phyloP scores from a whole-genome alignment of 148 eudicot genomes.

The Rhododendron simsii region DNA sequence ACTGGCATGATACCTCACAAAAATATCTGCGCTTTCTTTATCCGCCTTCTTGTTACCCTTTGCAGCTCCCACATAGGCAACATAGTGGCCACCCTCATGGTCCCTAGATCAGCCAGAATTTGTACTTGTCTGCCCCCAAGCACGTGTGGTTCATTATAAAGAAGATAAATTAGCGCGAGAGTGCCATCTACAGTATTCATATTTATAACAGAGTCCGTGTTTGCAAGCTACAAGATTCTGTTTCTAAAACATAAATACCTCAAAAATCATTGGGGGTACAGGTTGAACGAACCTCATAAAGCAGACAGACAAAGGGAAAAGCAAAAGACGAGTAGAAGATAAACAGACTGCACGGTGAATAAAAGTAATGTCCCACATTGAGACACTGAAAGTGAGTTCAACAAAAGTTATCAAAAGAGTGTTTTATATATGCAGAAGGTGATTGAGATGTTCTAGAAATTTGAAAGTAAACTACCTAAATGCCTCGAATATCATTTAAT shows the following conservation, averaged over 20 bases:
- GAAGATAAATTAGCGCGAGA: background rate
- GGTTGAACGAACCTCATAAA: background rate
- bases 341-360: background rate
- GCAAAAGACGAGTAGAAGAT: background rate
- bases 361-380: background rate
- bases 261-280: background rate
- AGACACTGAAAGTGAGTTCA: background rate
- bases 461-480: too few species aligned
- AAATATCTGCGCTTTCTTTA: slow-evolving; percentile 30
- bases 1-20: slow-evolving; percentile 69
- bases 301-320: background rate
- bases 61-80: slow-evolving; percentile 71
- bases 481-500: background rate
- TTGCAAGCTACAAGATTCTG: too few species aligned
- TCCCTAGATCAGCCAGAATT: slow-evolving; percentile 54
- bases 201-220: too few species aligned
- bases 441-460: background rate
- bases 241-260: background rate
- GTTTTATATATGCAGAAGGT: too few species aligned
- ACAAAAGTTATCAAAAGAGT: too few species aligned
- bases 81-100: slow-evolving; percentile 88
- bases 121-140: slow-evolving; percentile 26
- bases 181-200: background rate
- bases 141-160: slow-evolving; percentile 34
- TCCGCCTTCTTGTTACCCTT: slow-evolving; percentile 21